Conservation (phyloP, 2,329 filamentous ascomycete genomes). For the Pseudomassariella vexata region DNA sequence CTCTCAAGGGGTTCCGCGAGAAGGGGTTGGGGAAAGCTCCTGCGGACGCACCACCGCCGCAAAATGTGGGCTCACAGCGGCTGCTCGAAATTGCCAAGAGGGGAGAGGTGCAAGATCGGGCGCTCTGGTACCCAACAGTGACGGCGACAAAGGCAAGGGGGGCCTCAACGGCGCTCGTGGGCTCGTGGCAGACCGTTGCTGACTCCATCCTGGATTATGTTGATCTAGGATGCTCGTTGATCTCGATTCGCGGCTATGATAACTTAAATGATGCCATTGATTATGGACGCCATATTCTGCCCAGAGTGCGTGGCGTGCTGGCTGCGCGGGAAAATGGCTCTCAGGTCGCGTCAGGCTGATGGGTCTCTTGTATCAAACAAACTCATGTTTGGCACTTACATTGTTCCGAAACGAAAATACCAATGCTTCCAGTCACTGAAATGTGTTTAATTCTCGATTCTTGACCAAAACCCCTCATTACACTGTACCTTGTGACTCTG, state of each 20-base stretch:
- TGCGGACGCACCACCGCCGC: slow-evolving; percentile 32
- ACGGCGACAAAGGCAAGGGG: slow-evolving; percentile 55
- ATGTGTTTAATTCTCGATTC: too few relatives aligned
- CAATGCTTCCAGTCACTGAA: too few relatives aligned
- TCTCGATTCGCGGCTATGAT: slow-evolving; percentile 57
- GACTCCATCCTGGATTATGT: slow-evolving; percentile 53
- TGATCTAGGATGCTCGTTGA: slow-evolving; percentile 48
- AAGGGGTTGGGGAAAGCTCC: slow-evolving; percentile 24
- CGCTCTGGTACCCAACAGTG: slow-evolving; percentile 59
- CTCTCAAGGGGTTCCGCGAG: slow-evolving; percentile 36
- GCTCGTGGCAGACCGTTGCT: slow-evolving; percentile 44
- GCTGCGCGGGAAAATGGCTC: slow-evolving; percentile 65
- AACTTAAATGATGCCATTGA: slow-evolving; percentile 55
- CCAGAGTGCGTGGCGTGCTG: slow-evolving; percentile 48
- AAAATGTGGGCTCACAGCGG: slow-evolving; percentile 55
- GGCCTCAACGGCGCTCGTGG: slow-evolving; percentile 53
- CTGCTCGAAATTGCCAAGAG: slow-evolving; percentile 50
- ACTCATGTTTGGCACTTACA: too few relatives aligned
- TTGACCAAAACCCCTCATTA: too few relatives aligned
- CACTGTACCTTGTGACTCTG: too few relatives aligned
- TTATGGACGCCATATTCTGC: slow-evolving; percentile 51
- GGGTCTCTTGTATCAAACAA: too few relatives aligned
- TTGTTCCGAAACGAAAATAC: too few relatives aligned
- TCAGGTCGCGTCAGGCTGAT: slow-evolving; percentile 60
- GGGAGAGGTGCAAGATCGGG: slow-evolving; percentile 54